phyloP scores from a whole-genome alignment of 441 rosid genomes.

The Populus hybrid region DNA sequence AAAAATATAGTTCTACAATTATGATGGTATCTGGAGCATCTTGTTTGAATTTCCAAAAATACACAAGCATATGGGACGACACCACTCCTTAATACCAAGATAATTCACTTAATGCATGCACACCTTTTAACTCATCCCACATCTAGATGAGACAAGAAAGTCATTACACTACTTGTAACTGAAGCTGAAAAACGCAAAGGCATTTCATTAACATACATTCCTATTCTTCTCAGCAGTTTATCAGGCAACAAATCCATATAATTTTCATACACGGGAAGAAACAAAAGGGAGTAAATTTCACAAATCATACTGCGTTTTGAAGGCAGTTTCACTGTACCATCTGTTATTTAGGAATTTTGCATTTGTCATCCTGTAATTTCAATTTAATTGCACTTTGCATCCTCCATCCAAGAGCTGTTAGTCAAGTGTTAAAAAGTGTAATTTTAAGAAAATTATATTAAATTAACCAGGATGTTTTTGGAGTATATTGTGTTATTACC shows the following conservation, averaged over 20 bases:
- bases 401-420: no score
- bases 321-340: no score
- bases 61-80: neutral
- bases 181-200: constrained; percentile 11
- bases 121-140: constrained; percentile 26
- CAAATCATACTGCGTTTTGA: no score
- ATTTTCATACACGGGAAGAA: neutral
- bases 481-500: no score
- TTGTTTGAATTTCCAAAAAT: neutral
- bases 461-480: no score
- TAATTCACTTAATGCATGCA: constrained; percentile 10
- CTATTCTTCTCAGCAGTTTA: constrained; percentile 12
- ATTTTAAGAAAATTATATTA: no score
- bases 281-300: constrained; percentile 1
- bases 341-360: no score
- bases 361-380: no score
- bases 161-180: constrained; percentile 28
- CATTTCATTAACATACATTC: constrained; percentile 26
- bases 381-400: no score
- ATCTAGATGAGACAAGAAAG: constrained; percentile 30
- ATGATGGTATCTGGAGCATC: neutral
- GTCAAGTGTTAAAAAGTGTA: no score
- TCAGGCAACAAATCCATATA: constrained; percentile 1
- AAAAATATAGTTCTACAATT: no score
- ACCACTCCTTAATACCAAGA: neutral